A percentile compares a stretch with the other conserved stretches of the same genome.
phyloP scores from a whole-genome alignment of 2,329 filamentous ascomycete species.

The Metarhizium humberi region DNA sequence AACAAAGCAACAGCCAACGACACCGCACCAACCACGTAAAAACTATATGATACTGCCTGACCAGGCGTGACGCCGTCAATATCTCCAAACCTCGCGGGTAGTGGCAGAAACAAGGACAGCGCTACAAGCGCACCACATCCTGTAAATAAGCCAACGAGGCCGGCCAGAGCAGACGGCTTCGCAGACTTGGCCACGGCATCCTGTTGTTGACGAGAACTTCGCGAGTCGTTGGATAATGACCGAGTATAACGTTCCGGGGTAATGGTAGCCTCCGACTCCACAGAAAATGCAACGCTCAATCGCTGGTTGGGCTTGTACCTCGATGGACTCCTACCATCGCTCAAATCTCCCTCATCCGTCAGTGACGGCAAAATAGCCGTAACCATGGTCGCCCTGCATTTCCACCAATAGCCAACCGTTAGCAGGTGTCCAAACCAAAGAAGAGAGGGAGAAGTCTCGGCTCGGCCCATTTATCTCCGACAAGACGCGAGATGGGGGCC shows the following conservation, averaged over 20 bases:
- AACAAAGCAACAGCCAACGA: constrained; percentile 63
- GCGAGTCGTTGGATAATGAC: constrained; percentile 21
- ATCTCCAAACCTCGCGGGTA: constrained; percentile 70
- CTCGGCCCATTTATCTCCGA: not conserved
- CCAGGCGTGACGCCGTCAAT: constrained; percentile 62
- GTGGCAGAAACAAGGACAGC: constrained; percentile 70
- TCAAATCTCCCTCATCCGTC: constrained; percentile 38
- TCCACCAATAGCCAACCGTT: not conserved
- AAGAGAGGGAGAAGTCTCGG: not conserved
- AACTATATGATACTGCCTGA: constrained; percentile 71
- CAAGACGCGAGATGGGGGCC: too few relatives aligned
- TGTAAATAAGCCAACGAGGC: constrained; percentile 85
- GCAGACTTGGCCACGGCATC: constrained; percentile 20
- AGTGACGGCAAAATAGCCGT: constrained; percentile 80
- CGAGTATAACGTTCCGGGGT: constrained; percentile 53
- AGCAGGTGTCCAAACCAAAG: not conserved
- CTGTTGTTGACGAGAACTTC: constrained; percentile 9
- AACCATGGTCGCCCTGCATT: constrained; percentile 74
- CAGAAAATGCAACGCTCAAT: constrained; percentile 54
- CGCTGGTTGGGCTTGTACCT: constrained; percentile 32
- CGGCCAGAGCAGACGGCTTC: constrained; percentile 61
- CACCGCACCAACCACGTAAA: constrained; percentile 73
- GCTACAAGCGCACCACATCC: constrained; percentile 86
- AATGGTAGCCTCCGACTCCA: constrained; percentile 67
- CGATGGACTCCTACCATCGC: constrained; percentile 15